Conservation (phyloP, 805 yeast species). For the Ogataea corticis region DNA sequence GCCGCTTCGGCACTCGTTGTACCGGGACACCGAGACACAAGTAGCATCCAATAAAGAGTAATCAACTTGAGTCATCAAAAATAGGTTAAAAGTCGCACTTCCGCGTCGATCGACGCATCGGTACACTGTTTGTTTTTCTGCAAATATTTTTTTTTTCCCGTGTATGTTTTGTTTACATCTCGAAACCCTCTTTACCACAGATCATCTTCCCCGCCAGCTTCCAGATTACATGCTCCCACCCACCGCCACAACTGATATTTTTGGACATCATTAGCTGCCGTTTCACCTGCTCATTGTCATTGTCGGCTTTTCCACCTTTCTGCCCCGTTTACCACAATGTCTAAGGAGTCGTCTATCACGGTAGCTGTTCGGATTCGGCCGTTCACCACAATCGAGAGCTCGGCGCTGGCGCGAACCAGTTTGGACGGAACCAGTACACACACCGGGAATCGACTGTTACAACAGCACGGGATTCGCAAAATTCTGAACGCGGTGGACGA, state of each 20-base stretch:
- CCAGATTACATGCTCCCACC: too few species aligned
- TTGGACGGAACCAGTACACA: constrained; percentile 33
- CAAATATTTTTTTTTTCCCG: constrained; percentile 2
- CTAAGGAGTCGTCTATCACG: constrained; percentile 54
- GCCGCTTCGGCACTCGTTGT: too few species aligned
- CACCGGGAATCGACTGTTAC: constrained; percentile 21
- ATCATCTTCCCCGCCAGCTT: neutral
- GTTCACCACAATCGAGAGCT: constrained; percentile 61
- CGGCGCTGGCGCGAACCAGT: constrained; percentile 4
- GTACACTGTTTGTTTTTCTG: neutral
- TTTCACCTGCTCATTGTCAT: neutral
- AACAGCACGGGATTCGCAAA: constrained; percentile 54
- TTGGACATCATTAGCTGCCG: neutral
- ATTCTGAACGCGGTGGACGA: constrained; percentile 82
- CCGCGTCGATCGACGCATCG: constrained; percentile 16
- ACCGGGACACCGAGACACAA: neutral
- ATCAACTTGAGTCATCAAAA: too few species aligned
- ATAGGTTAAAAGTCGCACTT: too few species aligned
- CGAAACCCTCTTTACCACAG: neutral
- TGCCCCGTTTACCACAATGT: constrained; percentile 10
- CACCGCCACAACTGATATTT: too few species aligned
- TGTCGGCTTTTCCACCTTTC: neutral
- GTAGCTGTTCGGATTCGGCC: constrained; percentile 87
- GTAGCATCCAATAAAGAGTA: neutral
- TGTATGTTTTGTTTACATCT: constrained; percentile 18